Percentiles rank a stretch among this genome's conserved stretches.
Evolutionary conservation across 768 basidiomycete genomes (phyloP).

Genomic region (Pulveroboletus sp.): DNA sequence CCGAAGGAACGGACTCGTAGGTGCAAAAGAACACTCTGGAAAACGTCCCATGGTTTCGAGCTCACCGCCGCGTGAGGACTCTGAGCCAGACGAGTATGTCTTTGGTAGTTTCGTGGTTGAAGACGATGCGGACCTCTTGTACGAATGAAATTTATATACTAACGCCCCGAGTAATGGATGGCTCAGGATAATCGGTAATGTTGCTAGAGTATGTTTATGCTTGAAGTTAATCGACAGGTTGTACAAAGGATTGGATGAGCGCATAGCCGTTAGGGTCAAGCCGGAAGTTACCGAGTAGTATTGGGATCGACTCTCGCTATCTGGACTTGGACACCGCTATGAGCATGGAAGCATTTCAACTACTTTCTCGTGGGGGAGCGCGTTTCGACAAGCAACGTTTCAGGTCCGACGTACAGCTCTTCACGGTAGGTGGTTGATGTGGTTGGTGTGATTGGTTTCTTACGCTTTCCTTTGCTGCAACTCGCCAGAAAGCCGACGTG

Average conservation of each 20-base stretch:
- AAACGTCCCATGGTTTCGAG: conserved; percentile 44
- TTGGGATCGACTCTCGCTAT: no score
- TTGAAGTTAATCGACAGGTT: no score
- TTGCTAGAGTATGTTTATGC: no score
- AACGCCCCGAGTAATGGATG: neutral
- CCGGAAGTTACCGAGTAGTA: no score
- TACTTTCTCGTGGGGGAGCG: conserved; percentile 83
- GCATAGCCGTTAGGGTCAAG: no score
- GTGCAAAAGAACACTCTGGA: conserved; percentile 32
- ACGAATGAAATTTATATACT: conserved; percentile 22
- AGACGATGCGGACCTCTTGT: conserved; percentile 69
- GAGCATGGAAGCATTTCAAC: conserved; percentile 88
- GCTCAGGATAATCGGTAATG: conserved; percentile 2
- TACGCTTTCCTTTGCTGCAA: neutral
- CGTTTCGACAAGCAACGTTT: conserved; percentile 77
- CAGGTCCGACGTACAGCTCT: conserved; percentile 64
- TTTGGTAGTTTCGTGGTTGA: conserved; percentile 78
- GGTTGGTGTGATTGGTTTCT: neutral
- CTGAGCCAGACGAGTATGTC: conserved; percentile 59
- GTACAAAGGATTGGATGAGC: no score
- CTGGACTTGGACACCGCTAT: conserved; percentile 47
- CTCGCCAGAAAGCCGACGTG: conserved; percentile 26
- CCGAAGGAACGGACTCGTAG: conserved; percentile 39
- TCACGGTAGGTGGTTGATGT: conserved; percentile 47
- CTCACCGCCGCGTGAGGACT: conserved; percentile 54